A percentile compares a stretch with the other conserved stretches of the same genome.
phyloP scores from a whole-genome alignment of 1,284 basidiomycete genomes.

The Boletus semigastroideus region DNA sequence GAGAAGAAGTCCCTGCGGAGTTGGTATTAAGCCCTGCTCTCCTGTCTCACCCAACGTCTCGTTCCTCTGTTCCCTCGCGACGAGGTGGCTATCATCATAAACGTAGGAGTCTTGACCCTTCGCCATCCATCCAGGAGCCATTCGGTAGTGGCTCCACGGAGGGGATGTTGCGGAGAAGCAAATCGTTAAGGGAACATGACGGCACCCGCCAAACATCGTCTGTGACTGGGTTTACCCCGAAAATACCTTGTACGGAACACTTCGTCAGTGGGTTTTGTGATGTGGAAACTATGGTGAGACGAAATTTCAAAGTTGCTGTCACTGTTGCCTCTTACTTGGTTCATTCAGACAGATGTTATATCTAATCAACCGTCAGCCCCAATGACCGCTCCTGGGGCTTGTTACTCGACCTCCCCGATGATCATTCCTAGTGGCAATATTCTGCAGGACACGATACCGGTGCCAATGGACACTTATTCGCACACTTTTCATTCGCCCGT shows the following conservation, averaged over 20 bases:
- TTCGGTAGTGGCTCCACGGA: not conserved
- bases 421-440: not conserved
- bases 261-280: not conserved
- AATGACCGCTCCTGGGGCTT: not conserved
- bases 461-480: not conserved
- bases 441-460: not conserved
- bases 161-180: slow-evolving; percentile 7
- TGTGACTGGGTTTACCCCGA: not conserved
- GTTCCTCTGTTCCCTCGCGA: not conserved
- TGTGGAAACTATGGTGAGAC: slow-evolving; percentile 12
- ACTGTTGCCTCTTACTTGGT: slow-evolving; percentile 5
- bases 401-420: not conserved
- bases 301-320: not conserved
- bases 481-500: not conserved
- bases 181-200: slow-evolving; percentile 9
- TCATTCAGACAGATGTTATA: slow-evolving; percentile 2
- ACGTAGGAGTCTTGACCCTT: slow-evolving; percentile 17
- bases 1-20: slow-evolving; percentile 41
- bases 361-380: not conserved
- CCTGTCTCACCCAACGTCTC: not conserved
- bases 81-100: slow-evolving; percentile 8
- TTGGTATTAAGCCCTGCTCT: slow-evolving; percentile 26
- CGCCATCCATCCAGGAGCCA: not conserved
- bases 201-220: not conserved
- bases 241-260: not conserved